Evolutionary conservation across 441 rosid species (phyloP).

Genomic region (Eugenia klotzschiana): DNA sequence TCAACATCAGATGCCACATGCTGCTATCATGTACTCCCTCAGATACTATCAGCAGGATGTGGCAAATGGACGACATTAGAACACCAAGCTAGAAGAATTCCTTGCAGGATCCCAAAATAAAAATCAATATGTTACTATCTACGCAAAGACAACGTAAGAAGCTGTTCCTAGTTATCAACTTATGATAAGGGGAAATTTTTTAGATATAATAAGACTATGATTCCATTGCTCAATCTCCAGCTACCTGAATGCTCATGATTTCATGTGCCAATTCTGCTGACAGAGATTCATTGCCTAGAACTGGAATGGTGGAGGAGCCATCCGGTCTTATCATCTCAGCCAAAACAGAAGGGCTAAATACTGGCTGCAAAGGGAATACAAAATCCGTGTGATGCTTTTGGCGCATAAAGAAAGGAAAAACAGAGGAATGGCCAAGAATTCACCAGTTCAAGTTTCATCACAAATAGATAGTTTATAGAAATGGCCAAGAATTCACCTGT

Average conservation of each 20-base stretch:
- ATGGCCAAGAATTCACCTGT: too few relatives aligned
- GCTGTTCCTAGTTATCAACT: neutral
- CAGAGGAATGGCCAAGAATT: neutral
- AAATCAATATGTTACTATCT: neutral
- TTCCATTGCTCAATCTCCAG: neutral
- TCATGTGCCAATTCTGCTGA: constrained; percentile 80
- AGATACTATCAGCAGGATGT: constrained; percentile 60
- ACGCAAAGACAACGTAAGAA: neutral
- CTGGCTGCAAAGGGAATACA: constrained; percentile 37
- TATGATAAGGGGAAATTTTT: neutral
- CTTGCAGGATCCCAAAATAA: constrained; percentile 31
- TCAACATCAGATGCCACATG: constrained; percentile 52
- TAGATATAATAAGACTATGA: neutral
- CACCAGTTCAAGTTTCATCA: neutral
- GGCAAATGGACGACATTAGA: constrained; percentile 64
- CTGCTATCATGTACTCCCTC: constrained; percentile 58
- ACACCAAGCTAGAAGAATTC: constrained; percentile 60
- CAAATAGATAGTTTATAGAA: neutral
- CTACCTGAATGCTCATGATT: constrained; percentile 68
- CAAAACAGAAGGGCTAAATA: constrained; percentile 56
- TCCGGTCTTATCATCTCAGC: constrained; percentile 76
- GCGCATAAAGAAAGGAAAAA: neutral
- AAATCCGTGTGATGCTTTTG: neutral
- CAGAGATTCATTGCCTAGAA: constrained; percentile 50
- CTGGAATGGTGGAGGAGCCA: constrained; percentile 51